Percentiles rank a stretch among this genome's conserved stretches.
Evolutionary conservation across 176 grass and related monocot species (phyloP).

Genomic region (Elaeis guineensis): DNA sequence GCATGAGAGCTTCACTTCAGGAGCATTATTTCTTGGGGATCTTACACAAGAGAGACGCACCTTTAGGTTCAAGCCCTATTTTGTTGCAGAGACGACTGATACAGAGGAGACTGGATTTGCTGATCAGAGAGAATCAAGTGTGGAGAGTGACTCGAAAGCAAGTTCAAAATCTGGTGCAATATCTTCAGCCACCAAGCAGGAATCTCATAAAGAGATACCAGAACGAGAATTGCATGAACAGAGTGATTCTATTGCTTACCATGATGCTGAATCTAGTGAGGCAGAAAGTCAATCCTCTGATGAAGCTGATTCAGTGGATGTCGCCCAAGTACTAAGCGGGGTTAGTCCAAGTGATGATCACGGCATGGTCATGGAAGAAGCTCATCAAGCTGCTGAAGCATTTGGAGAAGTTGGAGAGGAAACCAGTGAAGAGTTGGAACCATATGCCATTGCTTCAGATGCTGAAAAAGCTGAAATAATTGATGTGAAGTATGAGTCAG

Average conservation of each 20-base stretch:
- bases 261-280: conserved; percentile 24
- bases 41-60: background rate
- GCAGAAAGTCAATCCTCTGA: no score
- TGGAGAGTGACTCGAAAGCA: conserved; percentile 21
- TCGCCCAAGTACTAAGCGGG: conserved; percentile 6
- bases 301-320: no score
- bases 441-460: conserved; percentile 24
- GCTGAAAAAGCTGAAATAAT: conserved; percentile 15
- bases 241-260: conserved; percentile 13
- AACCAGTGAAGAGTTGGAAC: conserved; percentile 15
- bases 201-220: conserved; percentile 32
- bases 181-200: conserved; percentile 37
- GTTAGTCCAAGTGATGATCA: conserved; percentile 21
- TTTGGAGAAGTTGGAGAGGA: conserved; percentile 9
- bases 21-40: conserved; percentile 15
- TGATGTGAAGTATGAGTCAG: background rate
- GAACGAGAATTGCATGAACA: conserved; percentile 14
- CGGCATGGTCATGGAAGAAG: no score
- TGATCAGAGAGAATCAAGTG: conserved; percentile 11
- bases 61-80: conserved; percentile 38
- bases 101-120: conserved; percentile 14
- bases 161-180: conserved; percentile 28
- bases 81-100: conserved; percentile 24
- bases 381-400: no score
- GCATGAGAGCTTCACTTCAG: conserved; percentile 26